Evolutionary conservation across 2,329 filamentous ascomycete genomes (phyloP).

Genomic region (Trichoderma hamatum): DNA sequence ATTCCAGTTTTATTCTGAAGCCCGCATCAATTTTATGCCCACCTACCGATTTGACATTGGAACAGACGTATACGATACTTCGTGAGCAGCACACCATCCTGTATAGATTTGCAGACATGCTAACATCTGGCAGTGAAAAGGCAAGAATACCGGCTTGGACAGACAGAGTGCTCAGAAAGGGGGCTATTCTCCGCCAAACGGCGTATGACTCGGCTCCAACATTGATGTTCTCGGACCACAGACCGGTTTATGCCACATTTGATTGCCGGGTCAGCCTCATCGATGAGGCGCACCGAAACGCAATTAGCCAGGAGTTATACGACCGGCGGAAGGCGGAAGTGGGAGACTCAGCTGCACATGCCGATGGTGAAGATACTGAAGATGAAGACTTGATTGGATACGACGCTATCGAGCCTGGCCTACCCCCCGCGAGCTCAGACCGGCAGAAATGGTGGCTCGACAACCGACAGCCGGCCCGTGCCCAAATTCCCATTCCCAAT

Average conservation of each 20-base stretch:
- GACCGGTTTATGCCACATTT: constrained; percentile 92
- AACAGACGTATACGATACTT: constrained; percentile 87
- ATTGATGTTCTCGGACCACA: constrained; percentile 88
- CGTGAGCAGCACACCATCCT: constrained; percentile 55
- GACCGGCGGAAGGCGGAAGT: constrained; percentile 67
- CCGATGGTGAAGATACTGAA: constrained; percentile 59
- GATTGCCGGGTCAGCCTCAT: constrained; percentile 80
- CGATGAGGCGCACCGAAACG: constrained; percentile 72
- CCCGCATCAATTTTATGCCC: constrained; percentile 82
- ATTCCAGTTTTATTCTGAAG: constrained; percentile 91
- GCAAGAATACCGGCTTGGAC: constrained; percentile 96
- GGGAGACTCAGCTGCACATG: constrained; percentile 62
- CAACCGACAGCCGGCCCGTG: constrained; percentile 73
- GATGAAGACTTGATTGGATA: constrained; percentile 83
- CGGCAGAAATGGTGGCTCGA: constrained; percentile 73
- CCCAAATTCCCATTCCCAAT: constrained; percentile 67
- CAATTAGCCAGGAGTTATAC: constrained; percentile 76
- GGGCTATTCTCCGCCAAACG: constrained; percentile 77
- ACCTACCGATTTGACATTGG: constrained; percentile 96
- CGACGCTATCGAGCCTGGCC: constrained; percentile 78
- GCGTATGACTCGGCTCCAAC: constrained; percentile 77
- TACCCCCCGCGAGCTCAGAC: constrained; percentile 69
- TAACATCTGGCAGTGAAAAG: constrained; percentile 68
- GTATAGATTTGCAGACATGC: background rate
- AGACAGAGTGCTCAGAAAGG: constrained; percentile 87